Conservation (phyloP, 1,139 yeast species). For the Maudiozyma humilis region DNA sequence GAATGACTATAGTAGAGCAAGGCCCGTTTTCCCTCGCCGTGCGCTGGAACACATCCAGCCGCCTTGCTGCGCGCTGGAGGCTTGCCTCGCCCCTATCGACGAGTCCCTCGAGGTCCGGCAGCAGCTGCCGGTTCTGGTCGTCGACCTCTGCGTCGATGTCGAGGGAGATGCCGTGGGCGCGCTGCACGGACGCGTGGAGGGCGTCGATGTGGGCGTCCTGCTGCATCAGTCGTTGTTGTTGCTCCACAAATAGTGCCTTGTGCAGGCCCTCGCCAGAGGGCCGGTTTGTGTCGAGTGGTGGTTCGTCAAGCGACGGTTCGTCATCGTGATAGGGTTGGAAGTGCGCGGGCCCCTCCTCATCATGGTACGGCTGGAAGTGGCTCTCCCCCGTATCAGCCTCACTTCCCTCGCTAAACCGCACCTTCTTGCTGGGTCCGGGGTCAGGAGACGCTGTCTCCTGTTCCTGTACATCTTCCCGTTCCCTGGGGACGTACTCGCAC, state of each 20-base stretch:
- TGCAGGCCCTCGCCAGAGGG: conserved; percentile 16
- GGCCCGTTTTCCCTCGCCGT: conserved; percentile 29
- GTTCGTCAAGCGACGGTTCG: too few relatives aligned
- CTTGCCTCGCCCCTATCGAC: conserved; percentile 24
- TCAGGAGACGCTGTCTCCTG: background rate
- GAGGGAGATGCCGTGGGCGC: conserved; percentile 24
- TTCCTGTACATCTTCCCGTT: background rate
- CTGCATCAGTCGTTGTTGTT: conserved; percentile 25
- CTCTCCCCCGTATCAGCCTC: conserved; percentile 1
- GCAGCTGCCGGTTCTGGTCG: conserved; percentile 24
- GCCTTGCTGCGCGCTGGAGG: conserved; percentile 22
- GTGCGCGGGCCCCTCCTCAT: conserved; percentile 12
- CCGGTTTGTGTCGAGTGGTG: background rate
- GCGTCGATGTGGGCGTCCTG: conserved; percentile 27
- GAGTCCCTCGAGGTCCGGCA: conserved; percentile 26
- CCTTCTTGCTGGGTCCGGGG: conserved; percentile 15
- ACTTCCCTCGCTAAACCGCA: conserved; percentile 23
- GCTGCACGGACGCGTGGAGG: conserved; percentile 19
- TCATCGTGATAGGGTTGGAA: too few relatives aligned
- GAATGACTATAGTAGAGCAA: conserved; percentile 24
- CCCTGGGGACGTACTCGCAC: background rate
- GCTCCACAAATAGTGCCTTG: conserved; percentile 26
- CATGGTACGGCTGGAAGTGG: conserved; percentile 20
- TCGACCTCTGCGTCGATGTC: conserved; percentile 27
- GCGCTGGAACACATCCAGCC: conserved; percentile 22